Percentiles rank a stretch among this genome's conserved stretches.
Evolutionary conservation across 2,329 filamentous ascomycete species (phyloP).

Genomic region (Trichophaea hybrida): DNA sequence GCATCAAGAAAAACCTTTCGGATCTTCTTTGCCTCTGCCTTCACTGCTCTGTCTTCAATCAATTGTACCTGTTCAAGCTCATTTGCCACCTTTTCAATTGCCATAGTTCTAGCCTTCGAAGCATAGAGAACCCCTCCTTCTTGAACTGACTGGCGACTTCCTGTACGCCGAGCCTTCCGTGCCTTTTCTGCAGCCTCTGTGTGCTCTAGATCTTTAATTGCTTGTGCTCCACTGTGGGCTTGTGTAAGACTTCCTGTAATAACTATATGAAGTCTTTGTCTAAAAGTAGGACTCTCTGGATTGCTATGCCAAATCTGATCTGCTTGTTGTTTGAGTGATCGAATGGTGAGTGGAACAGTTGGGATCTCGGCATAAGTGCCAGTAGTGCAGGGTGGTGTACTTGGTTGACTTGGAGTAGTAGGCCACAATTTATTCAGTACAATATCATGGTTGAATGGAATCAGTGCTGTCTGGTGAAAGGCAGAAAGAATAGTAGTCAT

Average conservation of each 20-base stretch:
- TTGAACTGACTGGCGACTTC: neutral
- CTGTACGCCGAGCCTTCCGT: neutral
- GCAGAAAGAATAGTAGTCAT: slow-evolving; percentile 5
- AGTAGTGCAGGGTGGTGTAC: neutral
- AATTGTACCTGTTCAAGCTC: neutral
- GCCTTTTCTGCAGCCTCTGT: neutral
- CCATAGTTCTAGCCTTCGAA: neutral
- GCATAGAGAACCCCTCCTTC: neutral
- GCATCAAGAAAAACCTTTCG: neutral
- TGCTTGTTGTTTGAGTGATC: neutral
- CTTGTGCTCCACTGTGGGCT: neutral
- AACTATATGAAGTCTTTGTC: neutral
- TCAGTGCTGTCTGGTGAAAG: slow-evolving; percentile 5
- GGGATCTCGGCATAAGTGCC: neutral
- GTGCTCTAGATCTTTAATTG: neutral
- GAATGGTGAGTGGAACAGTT: neutral
- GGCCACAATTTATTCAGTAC: slow-evolving; percentile 7
- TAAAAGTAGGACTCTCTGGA: neutral
- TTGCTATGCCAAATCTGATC: neutral
- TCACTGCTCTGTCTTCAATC: neutral
- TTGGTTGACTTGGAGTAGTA: neutral
- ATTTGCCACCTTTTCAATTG: neutral
- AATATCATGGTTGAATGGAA: slow-evolving; percentile 7
- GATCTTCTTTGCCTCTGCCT: neutral
- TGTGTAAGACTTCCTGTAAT: neutral